Percentiles rank a stretch among this genome's conserved stretches.
Evolutionary conservation across 2,329 filamentous ascomycete genomes (phyloP).

Genomic region (Apiospora saccharicola): DNA sequence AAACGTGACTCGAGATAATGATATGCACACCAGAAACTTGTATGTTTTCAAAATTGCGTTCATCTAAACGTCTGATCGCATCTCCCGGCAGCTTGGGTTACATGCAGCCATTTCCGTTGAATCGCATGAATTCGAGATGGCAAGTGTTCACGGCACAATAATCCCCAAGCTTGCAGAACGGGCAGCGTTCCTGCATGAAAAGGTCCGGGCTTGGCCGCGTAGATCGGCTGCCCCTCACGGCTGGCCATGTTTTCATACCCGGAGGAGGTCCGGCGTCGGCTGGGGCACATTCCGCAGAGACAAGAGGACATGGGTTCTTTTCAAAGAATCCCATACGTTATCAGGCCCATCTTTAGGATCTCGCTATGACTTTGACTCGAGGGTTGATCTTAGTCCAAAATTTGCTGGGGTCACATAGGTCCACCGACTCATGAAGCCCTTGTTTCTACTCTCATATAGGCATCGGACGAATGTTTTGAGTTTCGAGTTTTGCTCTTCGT

Average conservation of each 20-base stretch:
- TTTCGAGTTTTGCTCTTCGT: background rate
- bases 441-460: background rate
- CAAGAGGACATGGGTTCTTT: background rate
- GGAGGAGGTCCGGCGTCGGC: background rate
- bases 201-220: background rate
- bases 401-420: background rate
- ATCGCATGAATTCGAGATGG: background rate
- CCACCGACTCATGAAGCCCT: background rate
- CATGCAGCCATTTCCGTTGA: background rate
- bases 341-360: background rate
- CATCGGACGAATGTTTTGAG: background rate
- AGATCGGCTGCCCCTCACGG: background rate
- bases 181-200: background rate
- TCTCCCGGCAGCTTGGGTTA: background rate
- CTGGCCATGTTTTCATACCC: background rate
- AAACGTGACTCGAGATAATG: too few relatives aligned
- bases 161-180: background rate
- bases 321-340: background rate
- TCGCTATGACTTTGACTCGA: background rate
- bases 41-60: background rate
- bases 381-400: background rate
- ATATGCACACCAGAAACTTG: too few relatives aligned
- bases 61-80: background rate
- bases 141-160: background rate
- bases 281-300: background rate